These are phyloP conservation scores for Serendipita sp. DNA, from an alignment of 768 basidiomycete species.

Conservation along the genomic window DNA sequence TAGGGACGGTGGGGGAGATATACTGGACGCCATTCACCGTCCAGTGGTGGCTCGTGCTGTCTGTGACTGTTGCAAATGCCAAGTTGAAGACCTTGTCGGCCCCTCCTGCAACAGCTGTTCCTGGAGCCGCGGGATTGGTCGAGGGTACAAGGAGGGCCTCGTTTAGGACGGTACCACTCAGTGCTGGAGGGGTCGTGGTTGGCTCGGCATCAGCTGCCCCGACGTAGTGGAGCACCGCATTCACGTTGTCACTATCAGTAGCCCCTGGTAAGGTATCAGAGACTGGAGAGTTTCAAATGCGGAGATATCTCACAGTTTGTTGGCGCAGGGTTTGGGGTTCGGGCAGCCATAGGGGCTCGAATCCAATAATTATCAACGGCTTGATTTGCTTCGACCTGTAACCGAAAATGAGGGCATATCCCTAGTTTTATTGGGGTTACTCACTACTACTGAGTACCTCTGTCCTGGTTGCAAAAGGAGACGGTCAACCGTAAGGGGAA, in stretches of 20 bases:
- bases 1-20: not conserved
- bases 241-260: constrained; percentile 3
- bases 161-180: not conserved
- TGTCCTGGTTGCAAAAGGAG: constrained; percentile 34
- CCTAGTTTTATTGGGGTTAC: not conserved
- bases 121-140: constrained; percentile 3
- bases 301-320: not conserved
- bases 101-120: not conserved
- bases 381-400: constrained; percentile 20
- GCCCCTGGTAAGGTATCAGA: not conserved
- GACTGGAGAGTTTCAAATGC: not conserved
- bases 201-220: not conserved
- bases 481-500: constrained; percentile 24
- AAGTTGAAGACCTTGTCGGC: not conserved
- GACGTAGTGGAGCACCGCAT: constrained; percentile 1
- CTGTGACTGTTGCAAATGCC: not conserved
- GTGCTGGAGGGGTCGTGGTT: not conserved
- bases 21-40: not conserved
- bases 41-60: not conserved
- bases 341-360: constrained; percentile 6
- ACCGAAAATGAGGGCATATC: not conserved
- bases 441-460: constrained; percentile 31
- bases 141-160: not conserved
- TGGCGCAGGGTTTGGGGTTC: not conserved
- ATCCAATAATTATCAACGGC: constrained; percentile 28